phyloP scores from a whole-genome alignment of 2,329 filamentous ascomycete genomes.

The Fusarium begoniae region DNA sequence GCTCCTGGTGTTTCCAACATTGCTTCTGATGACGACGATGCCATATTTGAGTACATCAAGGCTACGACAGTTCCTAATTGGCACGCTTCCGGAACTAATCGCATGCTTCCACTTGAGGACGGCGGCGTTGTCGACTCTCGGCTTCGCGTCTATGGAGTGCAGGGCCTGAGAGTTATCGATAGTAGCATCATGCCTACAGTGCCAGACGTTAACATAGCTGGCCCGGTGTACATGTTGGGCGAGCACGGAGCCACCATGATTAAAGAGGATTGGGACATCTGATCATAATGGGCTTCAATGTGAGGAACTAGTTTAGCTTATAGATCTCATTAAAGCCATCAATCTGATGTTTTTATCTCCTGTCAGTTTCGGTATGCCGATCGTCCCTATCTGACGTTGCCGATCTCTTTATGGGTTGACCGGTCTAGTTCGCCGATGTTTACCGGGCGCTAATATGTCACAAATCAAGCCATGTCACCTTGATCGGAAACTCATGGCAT shows the following conservation, averaged over 20 bases:
- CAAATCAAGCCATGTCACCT: not conserved
- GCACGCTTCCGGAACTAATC: slow-evolving; percentile 13
- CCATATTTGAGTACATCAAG: slow-evolving; percentile 15
- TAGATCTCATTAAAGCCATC: fast-evolving
- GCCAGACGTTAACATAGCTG: slow-evolving; percentile 67
- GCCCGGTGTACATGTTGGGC: slow-evolving; percentile 67
- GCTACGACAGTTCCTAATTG: slow-evolving; percentile 6
- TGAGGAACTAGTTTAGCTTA: not conserved
- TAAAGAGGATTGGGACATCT: not conserved
- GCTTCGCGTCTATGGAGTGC: slow-evolving; percentile 23
- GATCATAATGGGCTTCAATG: not conserved
- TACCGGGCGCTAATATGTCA: not conserved
- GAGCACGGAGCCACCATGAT: slow-evolving; percentile 55
- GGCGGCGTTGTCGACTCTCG: slow-evolving; percentile 36
- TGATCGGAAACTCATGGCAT: not conserved
- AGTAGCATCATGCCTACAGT: slow-evolving; percentile 58
- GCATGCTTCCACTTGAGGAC: slow-evolving; percentile 4
- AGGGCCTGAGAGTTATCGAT: slow-evolving; percentile 24
- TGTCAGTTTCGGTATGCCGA: not conserved
- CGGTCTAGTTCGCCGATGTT: not conserved
- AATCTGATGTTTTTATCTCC: not conserved
- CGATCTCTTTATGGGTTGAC: not conserved
- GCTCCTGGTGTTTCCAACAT: not conserved
- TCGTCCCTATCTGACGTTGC: not conserved
- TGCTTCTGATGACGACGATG: not conserved